Conservation (phyloP, 169 alveolate species). For the Cryptosporidium sp. region DNA sequence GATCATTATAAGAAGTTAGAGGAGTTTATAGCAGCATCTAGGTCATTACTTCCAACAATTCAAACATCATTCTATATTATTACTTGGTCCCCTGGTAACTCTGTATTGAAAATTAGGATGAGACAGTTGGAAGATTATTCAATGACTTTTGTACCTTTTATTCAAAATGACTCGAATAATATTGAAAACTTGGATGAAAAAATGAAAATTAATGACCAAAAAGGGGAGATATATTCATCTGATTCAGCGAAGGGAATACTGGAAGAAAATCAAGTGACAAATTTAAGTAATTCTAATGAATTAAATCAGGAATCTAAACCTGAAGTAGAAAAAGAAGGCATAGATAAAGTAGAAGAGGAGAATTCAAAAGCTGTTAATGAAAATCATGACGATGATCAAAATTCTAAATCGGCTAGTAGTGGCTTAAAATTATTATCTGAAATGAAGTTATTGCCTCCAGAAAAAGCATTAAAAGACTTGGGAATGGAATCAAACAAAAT, state of each 20-base stretch:
- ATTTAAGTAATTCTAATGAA: background rate
- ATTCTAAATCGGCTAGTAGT: background rate
- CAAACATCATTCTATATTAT: constrained; percentile 65
- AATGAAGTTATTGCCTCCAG: constrained; percentile 50
- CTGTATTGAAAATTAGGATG: constrained; percentile 54
- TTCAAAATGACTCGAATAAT: constrained; percentile 13
- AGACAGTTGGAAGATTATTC: constrained; percentile 61
- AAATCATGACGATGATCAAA: background rate
- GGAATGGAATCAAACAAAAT: background rate
- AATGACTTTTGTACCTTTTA: constrained; percentile 56
- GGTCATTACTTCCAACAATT: constrained; percentile 67
- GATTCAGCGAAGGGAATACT: background rate
- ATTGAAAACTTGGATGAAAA: background rate
- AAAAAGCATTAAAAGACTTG: background rate
- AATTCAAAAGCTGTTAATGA: background rate
- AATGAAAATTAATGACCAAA: background rate
- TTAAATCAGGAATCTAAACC: background rate
- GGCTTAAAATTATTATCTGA: constrained; percentile 12
- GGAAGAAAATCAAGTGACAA: background rate
- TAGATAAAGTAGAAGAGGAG: background rate
- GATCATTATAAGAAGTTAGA: constrained; percentile 68
- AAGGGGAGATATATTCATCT: background rate
- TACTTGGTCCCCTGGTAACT: constrained; percentile 68
- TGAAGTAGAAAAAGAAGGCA: background rate
- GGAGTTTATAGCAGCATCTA: constrained; percentile 70